These are phyloP conservation scores for Asterochloris erici DNA, from an alignment of 139 green algal species.

Conservation along the genomic window DNA sequence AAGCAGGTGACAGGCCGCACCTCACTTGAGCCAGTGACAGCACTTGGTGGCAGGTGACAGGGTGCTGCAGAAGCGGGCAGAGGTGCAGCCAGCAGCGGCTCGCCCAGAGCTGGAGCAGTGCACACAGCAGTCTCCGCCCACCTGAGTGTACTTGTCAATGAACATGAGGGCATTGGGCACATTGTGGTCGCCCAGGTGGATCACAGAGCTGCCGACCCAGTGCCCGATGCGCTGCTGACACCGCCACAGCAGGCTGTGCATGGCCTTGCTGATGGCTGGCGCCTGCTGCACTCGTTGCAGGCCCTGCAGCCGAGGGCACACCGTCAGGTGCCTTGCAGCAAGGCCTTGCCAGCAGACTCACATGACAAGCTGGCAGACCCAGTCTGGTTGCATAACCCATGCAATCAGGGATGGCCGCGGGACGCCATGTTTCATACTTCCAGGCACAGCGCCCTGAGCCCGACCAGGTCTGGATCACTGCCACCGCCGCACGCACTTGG, in stretches of 20 bases:
- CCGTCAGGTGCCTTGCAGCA: no score
- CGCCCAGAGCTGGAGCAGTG: no score
- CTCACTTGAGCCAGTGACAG: no score
- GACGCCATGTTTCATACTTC: no score
- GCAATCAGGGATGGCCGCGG: not conserved
- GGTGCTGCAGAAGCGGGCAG: no score
- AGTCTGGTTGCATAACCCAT: not conserved
- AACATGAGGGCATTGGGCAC: slow-evolving; percentile 94
- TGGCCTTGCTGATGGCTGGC: slow-evolving; percentile 57
- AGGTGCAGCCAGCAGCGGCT: no score
- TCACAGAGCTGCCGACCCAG: slow-evolving; percentile 90
- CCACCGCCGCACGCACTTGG: no score
- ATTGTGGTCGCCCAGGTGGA: slow-evolving; percentile 96
- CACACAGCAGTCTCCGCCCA: not conserved
- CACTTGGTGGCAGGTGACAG: no score
- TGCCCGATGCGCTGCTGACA: slow-evolving; percentile 78
- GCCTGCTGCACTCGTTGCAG: slow-evolving; percentile 91
- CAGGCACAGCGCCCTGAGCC: not conserved
- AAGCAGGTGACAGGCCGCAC: no score
- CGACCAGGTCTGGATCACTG: no score
- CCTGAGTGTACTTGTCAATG: slow-evolving; percentile 97
- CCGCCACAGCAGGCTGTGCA: slow-evolving; percentile 65
- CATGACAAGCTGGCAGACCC: no score
- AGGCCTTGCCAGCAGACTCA: no score
- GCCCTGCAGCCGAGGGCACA: slow-evolving; percentile 41